Percentiles rank a stretch among this genome's conserved stretches.
These are phyloP conservation scores for Mallotus japonicus DNA, from an alignment of 441 rosid genomes.

Conservation along the genomic window DNA sequence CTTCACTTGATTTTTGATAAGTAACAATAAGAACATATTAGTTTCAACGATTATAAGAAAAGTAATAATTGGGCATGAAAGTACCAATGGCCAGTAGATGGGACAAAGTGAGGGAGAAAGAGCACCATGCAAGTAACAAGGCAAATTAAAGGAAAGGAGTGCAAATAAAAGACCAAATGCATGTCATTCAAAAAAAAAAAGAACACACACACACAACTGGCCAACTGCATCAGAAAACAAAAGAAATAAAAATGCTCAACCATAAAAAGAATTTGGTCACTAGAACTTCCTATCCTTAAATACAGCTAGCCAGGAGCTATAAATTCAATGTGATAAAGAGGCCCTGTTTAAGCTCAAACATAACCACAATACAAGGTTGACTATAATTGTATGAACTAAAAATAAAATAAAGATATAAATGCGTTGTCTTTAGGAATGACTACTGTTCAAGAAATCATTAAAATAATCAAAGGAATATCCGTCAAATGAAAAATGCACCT, in stretches of 20 bases:
- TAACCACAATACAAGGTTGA: background rate
- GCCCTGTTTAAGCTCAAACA: background rate
- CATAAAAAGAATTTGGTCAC: background rate
- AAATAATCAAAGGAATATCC: background rate
- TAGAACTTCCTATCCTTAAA: slow-evolving; percentile 3
- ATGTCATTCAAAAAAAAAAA: background rate
- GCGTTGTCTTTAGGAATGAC: background rate
- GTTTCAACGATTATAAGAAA: background rate
- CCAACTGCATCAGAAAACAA: background rate
- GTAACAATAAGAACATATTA: background rate
- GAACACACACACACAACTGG: background rate
- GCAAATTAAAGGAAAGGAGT: background rate
- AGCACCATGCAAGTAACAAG: background rate
- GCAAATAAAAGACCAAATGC: background rate
- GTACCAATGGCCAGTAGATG: background rate
- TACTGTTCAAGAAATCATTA: background rate
- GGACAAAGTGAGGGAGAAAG: background rate
- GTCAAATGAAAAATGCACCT: background rate
- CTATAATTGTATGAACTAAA: background rate
- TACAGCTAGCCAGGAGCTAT: background rate
- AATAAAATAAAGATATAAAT: background rate
- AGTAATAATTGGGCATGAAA: background rate
- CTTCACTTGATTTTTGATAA: background rate
- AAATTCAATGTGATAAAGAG: background rate
- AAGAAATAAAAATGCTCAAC: background rate